A percentile compares a stretch with the other conserved stretches of the same genome.
Conservation (phyloP, 768 basidiomycete genomes). For the Tricholoma sp. region DNA sequence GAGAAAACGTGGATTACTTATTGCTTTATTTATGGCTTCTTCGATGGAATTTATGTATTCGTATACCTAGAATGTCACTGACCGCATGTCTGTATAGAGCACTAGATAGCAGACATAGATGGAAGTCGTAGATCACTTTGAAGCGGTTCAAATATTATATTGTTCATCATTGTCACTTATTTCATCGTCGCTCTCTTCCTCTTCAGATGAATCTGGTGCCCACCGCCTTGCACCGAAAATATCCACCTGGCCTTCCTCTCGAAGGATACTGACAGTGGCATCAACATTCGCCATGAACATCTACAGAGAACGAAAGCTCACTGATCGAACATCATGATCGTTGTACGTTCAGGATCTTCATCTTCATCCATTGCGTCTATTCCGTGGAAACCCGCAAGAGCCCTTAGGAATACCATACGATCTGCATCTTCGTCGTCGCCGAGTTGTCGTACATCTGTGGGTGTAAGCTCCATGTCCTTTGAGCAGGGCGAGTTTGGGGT, state of each 20-base stretch:
- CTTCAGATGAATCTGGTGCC: slow-evolving; percentile 25
- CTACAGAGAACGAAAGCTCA: slow-evolving; percentile 27
- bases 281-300: not conserved
- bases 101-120: not conserved
- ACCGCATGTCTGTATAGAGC: not conserved
- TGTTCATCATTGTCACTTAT: slow-evolving; percentile 18
- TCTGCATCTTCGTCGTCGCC: slow-evolving; percentile 30
- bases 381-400: slow-evolving; percentile 20
- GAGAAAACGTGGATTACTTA: not conserved
- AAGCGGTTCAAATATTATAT: slow-evolving; percentile 6
- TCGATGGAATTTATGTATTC: not conserved
- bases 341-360: slow-evolving; percentile 39
- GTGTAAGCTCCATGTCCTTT: slow-evolving; percentile 40
- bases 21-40: not conserved
- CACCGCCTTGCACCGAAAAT: slow-evolving; percentile 45
- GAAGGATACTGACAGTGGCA: slow-evolving; percentile 42
- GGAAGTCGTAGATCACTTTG: not conserved
- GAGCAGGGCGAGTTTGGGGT: slow-evolving; percentile 50
- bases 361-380: slow-evolving; percentile 24
- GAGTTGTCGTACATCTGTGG: slow-evolving; percentile 43
- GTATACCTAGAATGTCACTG: not conserved
- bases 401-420: slow-evolving; percentile 30
- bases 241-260: slow-evolving; percentile 52
- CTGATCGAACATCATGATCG: slow-evolving; percentile 71
- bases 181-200: slow-evolving; percentile 24